phyloP scores from a whole-genome alignment of 2,329 filamentous ascomycete genomes.

The Aureobasidium sp. region DNA sequence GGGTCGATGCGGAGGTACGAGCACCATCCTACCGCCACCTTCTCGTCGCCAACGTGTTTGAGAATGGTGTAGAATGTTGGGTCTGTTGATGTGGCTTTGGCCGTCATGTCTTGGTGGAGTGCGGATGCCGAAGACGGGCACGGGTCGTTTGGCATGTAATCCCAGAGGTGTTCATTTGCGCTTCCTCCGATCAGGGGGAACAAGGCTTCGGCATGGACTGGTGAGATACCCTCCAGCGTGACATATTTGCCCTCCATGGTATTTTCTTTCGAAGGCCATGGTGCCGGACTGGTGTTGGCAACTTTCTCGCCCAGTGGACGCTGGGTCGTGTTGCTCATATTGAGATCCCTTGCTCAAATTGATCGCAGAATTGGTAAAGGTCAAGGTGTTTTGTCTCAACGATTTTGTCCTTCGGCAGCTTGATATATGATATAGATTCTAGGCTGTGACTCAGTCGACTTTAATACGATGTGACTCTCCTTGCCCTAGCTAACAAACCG shows the following conservation, averaged over 20 bases:
- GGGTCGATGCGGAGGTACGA: constrained; percentile 42
- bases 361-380: too few relatives aligned
- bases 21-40: constrained; percentile 38
- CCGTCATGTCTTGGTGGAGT: constrained; percentile 25
- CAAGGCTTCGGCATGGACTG: constrained; percentile 16
- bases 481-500: not conserved
- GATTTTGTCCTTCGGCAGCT: too few relatives aligned
- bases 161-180: constrained; percentile 31
- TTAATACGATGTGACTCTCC: not conserved
- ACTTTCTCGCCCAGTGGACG: constrained; percentile 3
- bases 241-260: constrained; percentile 18
- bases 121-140: constrained; percentile 23
- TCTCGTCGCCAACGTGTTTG: constrained; percentile 22
- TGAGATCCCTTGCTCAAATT: too few relatives aligned
- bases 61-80: constrained; percentile 42
- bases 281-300: constrained; percentile 3
- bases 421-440: not conserved
- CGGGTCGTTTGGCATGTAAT: constrained; percentile 37
- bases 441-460: constrained; percentile 1
- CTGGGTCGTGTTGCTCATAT: constrained; percentile 7
- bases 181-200: constrained; percentile 19
- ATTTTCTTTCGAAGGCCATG: constrained; percentile 8
- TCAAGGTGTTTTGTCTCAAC: too few relatives aligned
- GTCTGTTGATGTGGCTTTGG: constrained; percentile 26
- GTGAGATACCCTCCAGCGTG: constrained; percentile 15